phyloP scores from a whole-genome alignment of 2,329 filamentous ascomycete genomes.

The Ceratocystiopsis minuta region DNA sequence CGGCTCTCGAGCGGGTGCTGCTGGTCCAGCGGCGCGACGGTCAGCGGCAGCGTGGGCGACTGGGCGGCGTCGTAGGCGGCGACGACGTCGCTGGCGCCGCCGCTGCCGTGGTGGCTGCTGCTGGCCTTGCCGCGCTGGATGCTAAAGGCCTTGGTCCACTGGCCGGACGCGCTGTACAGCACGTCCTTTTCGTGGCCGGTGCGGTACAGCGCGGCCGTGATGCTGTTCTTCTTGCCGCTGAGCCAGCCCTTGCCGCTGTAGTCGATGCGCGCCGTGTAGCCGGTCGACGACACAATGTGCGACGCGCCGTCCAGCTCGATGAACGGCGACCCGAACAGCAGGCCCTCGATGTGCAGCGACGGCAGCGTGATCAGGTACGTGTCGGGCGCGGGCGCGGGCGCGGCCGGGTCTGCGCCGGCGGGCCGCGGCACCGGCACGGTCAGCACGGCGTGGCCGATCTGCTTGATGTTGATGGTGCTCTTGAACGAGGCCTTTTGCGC shows the following conservation, averaged over 20 bases:
- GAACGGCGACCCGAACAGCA: conserved; percentile 73
- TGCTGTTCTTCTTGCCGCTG: conserved; percentile 86
- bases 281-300: conserved; percentile 71
- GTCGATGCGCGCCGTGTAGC: conserved; percentile 77
- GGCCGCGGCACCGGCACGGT: conserved; percentile 40
- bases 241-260: conserved; percentile 92
- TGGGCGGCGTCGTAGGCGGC: conserved; percentile 43
- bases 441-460: conserved; percentile 75
- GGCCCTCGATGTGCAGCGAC: conserved; percentile 78
- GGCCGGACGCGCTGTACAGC: conserved; percentile 67
- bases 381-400: conserved; percentile 24
- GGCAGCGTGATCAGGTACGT: conserved; percentile 85
- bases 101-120: conserved; percentile 17
- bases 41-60: conserved; percentile 45
- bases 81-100: conserved; percentile 22
- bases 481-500: conserved; percentile 92
- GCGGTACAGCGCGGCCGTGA: conserved; percentile 56
- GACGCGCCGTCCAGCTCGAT: conserved; percentile 76
- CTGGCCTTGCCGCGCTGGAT: conserved; percentile 50
- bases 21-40: conserved; percentile 51
- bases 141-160: conserved; percentile 74
- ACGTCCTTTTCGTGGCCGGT: conserved; percentile 55
- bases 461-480: conserved; percentile 85
- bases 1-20: conserved; percentile 81
- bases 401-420: not conserved